A percentile compares a stretch with the other conserved stretches of the same genome.
Conservation (phyloP, 1,139 yeast genomes). For the Arxiozyma slooffiae region DNA sequence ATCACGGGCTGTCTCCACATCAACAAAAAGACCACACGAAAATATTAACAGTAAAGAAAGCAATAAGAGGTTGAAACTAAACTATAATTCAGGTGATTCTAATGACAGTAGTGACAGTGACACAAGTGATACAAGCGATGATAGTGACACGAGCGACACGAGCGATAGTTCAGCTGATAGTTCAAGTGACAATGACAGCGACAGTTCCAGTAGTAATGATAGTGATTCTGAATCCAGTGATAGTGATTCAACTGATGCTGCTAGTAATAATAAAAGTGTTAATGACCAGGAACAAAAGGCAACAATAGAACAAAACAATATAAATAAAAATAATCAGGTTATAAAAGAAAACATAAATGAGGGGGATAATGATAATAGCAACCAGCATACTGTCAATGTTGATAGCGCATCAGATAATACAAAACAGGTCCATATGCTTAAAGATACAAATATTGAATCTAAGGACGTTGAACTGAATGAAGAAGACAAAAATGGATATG, state of each 20-base stretch:
- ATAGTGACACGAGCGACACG: conserved; percentile 1
- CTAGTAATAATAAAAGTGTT: too few species aligned
- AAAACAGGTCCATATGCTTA: neutral
- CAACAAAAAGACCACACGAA: conserved; percentile 2
- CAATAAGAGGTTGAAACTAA: neutral
- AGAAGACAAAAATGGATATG: neutral
- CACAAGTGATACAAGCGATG: conserved; percentile 3
- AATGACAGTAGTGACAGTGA: conserved; percentile 5
- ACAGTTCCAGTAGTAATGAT: conserved; percentile 1
- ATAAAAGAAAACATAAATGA: neutral
- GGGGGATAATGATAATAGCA: neutral
- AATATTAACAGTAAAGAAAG: conserved; percentile 1
- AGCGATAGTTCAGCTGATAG: conserved; percentile 5
- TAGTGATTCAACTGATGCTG: neutral
- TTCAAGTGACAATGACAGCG: neutral
- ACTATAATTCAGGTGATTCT: conserved; percentile 1
- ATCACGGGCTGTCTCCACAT: neutral
- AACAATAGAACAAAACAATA: neutral
- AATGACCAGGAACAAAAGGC: neutral
- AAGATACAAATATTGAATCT: neutral
- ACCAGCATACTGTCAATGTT: neutral
- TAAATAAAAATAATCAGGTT: too few species aligned
- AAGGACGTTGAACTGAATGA: neutral
- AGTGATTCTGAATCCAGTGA: conserved; percentile 2
- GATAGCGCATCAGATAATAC: neutral